Base-by-base conservation (phyloP, 2,329 filamentous ascomycete species). In the Westerdykella aurantiaca region DNA sequence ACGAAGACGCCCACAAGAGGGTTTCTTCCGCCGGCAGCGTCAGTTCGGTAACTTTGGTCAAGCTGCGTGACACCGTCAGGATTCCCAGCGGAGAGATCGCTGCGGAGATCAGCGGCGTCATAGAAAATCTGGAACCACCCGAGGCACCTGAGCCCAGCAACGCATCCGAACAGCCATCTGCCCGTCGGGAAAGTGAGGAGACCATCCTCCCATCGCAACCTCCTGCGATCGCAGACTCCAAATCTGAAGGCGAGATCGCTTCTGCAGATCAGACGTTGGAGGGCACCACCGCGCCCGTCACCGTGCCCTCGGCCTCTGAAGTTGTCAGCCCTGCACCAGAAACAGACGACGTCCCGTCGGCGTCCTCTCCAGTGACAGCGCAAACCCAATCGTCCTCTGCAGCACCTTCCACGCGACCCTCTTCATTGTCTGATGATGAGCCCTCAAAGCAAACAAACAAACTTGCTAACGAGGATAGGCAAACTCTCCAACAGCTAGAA, bases 351-450 rank as follows among this genome's bases (percentile, higher is more conserved):
- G 46, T 61, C 10, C 25, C 51, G 31, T 67, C 63, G 16, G 55
- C 65, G 38, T 66, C 57, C 21, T 69, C 66, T 16, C 66, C 66
- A 31, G 62, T 58, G 37, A 67, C 65, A 42, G 63, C 64, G 38
- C 62, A 67, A 49, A 67, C 64, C 16, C 63, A 67, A 44, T 61
- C 57, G 37, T 67, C 66, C 31, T 65, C 63, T 14, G 55, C 54
- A 35, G 56, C 64, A 39, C 60, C 64, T 10, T 69, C 66, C 25
- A 69, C 66, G 21, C 56, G 65, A 25, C 65, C 66, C 13, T 68
- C 66, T 38, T 69, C 66, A 22, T 51, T 69, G 41, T 69, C 65
- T 33, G 66, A 69, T 41, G 65, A 66, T 37, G 66, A 67, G 37
- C 5, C 33, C 17, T 16, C 33, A 14, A 18, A 14, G 17, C 33